A percentile compares a stretch with the other conserved stretches of the same genome.
phyloP scores from a whole-genome alignment of 192 early-diverging fungal species.

The Coemansia sp. region DNA sequence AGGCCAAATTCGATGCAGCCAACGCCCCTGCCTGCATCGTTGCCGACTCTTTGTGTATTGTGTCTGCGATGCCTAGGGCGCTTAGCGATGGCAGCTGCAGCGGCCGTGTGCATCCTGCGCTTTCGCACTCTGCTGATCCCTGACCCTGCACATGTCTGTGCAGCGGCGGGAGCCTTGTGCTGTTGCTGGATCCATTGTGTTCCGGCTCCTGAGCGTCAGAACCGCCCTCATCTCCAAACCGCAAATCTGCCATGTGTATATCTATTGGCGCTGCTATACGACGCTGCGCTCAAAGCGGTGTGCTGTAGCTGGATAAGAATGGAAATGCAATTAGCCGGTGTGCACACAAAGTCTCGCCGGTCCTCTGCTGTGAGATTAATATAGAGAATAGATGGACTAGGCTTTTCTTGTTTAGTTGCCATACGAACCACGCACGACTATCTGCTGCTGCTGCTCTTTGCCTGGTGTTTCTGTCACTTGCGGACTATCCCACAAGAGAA shows the following conservation, averaged over 20 bases:
- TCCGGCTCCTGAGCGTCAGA: conserved; percentile 1
- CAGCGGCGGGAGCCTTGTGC: conserved; percentile 33
- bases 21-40: neutral
- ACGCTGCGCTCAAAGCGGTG: neutral
- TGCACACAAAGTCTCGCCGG: too few species aligned
- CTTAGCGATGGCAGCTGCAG: conserved; percentile 46
- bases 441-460: too few species aligned
- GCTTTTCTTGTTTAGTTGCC: too few species aligned
- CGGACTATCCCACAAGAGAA: too few species aligned
- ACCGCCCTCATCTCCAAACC: neutral
- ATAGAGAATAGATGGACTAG: too few species aligned
- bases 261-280: neutral
- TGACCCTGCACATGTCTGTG: conserved; percentile 35
- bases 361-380: too few species aligned
- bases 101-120: conserved; percentile 34
- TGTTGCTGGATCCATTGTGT: neutral
- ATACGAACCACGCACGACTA: too few species aligned
- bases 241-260: neutral
- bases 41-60: neutral
- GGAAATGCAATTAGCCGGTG: too few species aligned
- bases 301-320: neutral
- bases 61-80: conserved; percentile 36
- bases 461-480: too few species aligned
- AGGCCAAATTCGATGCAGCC: neutral
- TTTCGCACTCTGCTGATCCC: conserved; percentile 26